These are phyloP conservation scores for Torulaspora delbrueckii DNA, from an alignment of 805 yeast species.

Conservation along the genomic window DNA sequence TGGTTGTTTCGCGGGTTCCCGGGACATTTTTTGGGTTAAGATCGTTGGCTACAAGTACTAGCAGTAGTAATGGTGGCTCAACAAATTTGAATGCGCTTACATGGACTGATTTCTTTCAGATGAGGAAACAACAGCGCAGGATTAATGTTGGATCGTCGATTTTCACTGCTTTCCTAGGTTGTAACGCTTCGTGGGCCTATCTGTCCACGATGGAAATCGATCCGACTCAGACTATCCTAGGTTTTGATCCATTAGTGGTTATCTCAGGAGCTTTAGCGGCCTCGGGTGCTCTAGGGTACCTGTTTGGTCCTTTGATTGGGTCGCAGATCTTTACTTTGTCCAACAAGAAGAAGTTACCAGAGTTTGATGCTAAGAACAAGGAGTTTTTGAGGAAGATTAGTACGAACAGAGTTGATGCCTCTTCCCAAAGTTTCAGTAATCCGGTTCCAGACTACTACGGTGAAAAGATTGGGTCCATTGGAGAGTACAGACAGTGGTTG, in stretches of 20 bases:
- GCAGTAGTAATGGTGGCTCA: not conserved
- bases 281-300: slow-evolving; percentile 71
- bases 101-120: slow-evolving; percentile 77
- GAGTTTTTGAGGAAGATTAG: slow-evolving; percentile 69
- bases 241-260: slow-evolving; percentile 84
- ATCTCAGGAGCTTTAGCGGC: slow-evolving; percentile 67
- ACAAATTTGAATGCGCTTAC: slow-evolving; percentile 33
- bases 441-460: slow-evolving; percentile 99
- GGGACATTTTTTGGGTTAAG: not conserved
- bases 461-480: slow-evolving; percentile 82
- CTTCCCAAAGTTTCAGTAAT: slow-evolving; percentile 81
- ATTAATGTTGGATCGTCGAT: slow-evolving; percentile 65
- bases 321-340: slow-evolving; percentile 58
- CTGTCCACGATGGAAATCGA: slow-evolving; percentile 81
- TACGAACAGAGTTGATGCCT: slow-evolving; percentile 84
- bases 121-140: slow-evolving; percentile 71
- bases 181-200: slow-evolving; percentile 64
- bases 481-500: slow-evolving; percentile 90
- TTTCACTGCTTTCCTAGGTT: slow-evolving; percentile 61
- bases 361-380: slow-evolving; percentile 59
- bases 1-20: not conserved
- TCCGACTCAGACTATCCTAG: slow-evolving; percentile 78
- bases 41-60: not conserved
- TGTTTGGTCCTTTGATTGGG: slow-evolving; percentile 80
- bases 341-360: slow-evolving; percentile 43